Evolutionary conservation across 129 eudicot genomes (phyloP).

Genomic region (Centrapalus pauciflorus): DNA sequence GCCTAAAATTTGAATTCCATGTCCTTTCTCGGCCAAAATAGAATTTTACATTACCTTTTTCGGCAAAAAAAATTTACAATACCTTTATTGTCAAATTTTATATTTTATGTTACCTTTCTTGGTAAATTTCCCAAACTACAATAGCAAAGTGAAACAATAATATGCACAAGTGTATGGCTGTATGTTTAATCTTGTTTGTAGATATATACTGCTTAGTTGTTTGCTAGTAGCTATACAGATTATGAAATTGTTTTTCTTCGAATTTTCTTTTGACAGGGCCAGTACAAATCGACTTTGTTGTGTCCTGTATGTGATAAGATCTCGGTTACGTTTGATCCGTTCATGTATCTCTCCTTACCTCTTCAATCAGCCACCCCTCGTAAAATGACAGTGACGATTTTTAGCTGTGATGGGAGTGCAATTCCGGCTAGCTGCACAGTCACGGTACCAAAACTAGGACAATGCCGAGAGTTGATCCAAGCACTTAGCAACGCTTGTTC

Average conservation of each 20-base stretch:
- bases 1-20: too few relatives aligned
- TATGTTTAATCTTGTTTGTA: constrained; percentile 2
- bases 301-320: constrained; percentile 83
- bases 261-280: constrained; percentile 63
- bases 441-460: constrained; percentile 76
- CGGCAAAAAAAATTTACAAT: too few relatives aligned
- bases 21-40: too few relatives aligned
- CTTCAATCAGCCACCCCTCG: constrained; percentile 78
- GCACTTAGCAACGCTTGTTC: constrained; percentile 70
- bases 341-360: constrained; percentile 96
- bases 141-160: too few relatives aligned
- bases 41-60: too few relatives aligned
- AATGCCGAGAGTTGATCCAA: constrained; percentile 68
- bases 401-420: constrained; percentile 79
- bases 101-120: too few relatives aligned
- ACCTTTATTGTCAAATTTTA: too few relatives aligned
- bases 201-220: not conserved
- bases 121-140: too few relatives aligned
- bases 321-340: constrained; percentile 91
- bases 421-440: constrained; percentile 68
- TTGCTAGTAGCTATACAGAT: not conserved
- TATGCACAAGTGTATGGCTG: not conserved
- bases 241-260: not conserved
- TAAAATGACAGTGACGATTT: constrained; percentile 68
- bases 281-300: constrained; percentile 88